Percentiles rank a stretch among this genome's conserved stretches.
Conservation (phyloP, 2,329 filamentous ascomycete species). For the Hymenoscyphus scutula region DNA sequence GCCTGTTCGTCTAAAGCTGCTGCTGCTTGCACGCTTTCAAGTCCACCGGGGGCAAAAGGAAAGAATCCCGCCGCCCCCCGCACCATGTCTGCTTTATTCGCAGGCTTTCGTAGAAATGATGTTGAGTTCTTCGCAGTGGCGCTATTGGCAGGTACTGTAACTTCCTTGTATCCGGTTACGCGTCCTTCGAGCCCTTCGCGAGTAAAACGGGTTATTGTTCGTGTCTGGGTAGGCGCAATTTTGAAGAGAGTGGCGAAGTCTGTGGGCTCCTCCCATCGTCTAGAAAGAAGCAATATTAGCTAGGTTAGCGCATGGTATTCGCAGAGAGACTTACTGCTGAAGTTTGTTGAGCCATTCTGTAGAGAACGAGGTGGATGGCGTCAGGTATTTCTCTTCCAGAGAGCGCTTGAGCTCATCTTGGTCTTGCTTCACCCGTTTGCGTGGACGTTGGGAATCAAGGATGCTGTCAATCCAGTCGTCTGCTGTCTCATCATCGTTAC, state of each 20-base stretch:
- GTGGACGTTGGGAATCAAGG: conserved; percentile 51
- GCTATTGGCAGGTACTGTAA: conserved; percentile 85
- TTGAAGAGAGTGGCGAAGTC: conserved; percentile 84
- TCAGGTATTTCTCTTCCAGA: conserved; percentile 75
- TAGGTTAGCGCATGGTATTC: conserved; percentile 17
- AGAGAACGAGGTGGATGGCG: conserved; percentile 76
- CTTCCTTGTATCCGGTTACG: conserved; percentile 90
- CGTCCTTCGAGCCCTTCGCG: conserved; percentile 88
- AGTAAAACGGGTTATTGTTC: conserved; percentile 90
- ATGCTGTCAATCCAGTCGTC: conserved; percentile 56
- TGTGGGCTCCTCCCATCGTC: conserved; percentile 75
- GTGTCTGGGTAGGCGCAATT: conserved; percentile 84
- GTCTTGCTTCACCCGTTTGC: conserved; percentile 50
- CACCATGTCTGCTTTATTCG: conserved; percentile 84
- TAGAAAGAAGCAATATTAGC: conserved; percentile 30
- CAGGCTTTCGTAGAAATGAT: conserved; percentile 81
- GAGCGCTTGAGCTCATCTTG: conserved; percentile 64
- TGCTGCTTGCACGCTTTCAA: conserved; percentile 82
- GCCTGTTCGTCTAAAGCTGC: conserved; percentile 80
- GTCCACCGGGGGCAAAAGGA: conserved; percentile 85
- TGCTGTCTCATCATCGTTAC: conserved; percentile 32
- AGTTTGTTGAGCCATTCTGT: conserved; percentile 82
- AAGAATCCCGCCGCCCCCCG: conserved; percentile 91
- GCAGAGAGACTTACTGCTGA: conserved; percentile 60
- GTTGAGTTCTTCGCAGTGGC: conserved; percentile 95